Conservation (phyloP, 1,284 basidiomycete species). For the Volvariella surrecta region DNA sequence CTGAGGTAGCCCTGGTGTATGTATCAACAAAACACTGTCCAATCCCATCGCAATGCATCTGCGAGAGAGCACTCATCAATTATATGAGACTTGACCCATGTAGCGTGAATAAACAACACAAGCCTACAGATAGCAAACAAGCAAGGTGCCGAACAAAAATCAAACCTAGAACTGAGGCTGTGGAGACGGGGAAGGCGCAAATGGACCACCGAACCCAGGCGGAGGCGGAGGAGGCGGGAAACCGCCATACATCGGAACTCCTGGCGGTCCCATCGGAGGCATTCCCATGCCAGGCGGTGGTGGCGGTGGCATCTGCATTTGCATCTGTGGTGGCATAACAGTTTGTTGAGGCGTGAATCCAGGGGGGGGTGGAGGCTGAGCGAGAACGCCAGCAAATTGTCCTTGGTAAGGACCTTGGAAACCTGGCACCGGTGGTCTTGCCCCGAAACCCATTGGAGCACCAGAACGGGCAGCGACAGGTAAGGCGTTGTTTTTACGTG, state of each 20-base stretch:
- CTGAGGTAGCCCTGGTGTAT: no score
- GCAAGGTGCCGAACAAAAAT: neutral
- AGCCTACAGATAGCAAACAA: neutral
- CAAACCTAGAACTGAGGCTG: conserved; percentile 19
- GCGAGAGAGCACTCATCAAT: no score
- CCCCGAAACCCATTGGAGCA: conserved; percentile 61
- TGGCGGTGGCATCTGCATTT: conserved; percentile 39
- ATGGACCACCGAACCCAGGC: conserved; percentile 39
- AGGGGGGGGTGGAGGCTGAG: conserved; percentile 60
- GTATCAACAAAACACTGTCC: no score
- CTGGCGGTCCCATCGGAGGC: conserved; percentile 32
- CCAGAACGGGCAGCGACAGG: conserved; percentile 65
- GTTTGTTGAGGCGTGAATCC: conserved; percentile 67
- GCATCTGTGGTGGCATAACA: conserved; percentile 38
- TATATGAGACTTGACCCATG: no score
- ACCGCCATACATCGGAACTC: conserved; percentile 40
- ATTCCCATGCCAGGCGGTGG: conserved; percentile 18
- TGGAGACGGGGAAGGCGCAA: conserved; percentile 15
- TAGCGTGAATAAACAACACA: no score
- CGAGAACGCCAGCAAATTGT: conserved; percentile 81
- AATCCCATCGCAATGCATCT: no score
- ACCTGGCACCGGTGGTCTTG: conserved; percentile 50
- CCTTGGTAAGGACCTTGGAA: conserved; percentile 73
- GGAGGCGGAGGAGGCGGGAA: conserved; percentile 48
- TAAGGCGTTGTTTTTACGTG: conserved; percentile 88